Evolutionary conservation across 2,329 filamentous ascomycete species (phyloP).

Genomic region (Ceratocystis diversiconidia): DNA sequence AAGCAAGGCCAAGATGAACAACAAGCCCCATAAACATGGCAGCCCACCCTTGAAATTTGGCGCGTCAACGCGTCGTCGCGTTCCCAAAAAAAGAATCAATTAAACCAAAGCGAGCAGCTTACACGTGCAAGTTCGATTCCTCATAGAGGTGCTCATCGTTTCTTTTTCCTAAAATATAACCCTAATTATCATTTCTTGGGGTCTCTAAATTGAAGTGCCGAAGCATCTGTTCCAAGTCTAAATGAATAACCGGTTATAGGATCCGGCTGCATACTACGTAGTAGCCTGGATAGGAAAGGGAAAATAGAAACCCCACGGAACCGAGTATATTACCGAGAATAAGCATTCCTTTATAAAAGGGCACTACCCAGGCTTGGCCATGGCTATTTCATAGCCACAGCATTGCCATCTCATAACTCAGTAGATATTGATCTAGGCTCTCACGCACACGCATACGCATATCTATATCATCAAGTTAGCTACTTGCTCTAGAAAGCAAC

Average conservation of each 20-base stretch:
- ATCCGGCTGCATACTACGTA: neutral
- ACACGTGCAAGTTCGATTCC: conserved; percentile 10
- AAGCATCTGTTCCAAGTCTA: neutral
- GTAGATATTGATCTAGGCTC: neutral
- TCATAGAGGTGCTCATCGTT: neutral
- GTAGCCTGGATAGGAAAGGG: neutral
- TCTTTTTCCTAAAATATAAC: neutral
- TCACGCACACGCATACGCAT: neutral
- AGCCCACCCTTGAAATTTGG: neutral
- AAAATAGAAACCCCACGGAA: conserved; percentile 3
- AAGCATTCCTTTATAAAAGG: neutral
- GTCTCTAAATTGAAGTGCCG: neutral
- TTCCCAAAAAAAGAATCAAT: conserved; percentile 2
- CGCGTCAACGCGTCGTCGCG: conserved; percentile 2
- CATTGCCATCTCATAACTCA: neutral
- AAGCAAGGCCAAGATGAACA: neutral
- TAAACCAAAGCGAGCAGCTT: conserved; percentile 6
- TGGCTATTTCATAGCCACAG: neutral
- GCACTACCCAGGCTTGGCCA: neutral
- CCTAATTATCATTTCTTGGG: neutral
- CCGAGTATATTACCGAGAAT: conserved; percentile 3
- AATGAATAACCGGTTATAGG: neutral
- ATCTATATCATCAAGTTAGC: too few species aligned
- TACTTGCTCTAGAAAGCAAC: neutral
- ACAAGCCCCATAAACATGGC: neutral